phyloP scores from a whole-genome alignment of 805 yeast genomes.

The Metschnikowia similis region DNA sequence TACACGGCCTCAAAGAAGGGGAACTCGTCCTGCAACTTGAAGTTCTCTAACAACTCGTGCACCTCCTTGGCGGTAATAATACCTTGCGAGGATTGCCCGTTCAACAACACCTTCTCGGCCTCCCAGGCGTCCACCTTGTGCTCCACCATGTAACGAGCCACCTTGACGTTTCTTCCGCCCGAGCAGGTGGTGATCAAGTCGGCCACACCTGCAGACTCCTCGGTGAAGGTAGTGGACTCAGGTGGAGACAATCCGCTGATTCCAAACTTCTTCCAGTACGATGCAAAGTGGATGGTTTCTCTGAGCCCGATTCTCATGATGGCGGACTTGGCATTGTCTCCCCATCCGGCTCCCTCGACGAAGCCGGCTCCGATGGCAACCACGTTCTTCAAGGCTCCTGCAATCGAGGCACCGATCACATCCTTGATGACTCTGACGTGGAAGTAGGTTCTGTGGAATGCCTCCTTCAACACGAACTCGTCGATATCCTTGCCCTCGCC shows the following conservation, averaged over 20 bases:
- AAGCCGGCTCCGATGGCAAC: slow-evolving; percentile 46
- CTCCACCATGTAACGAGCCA: slow-evolving; percentile 43
- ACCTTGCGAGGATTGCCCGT: slow-evolving; percentile 46
- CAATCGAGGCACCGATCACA: slow-evolving; percentile 44
- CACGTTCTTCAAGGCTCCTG: slow-evolving; percentile 45
- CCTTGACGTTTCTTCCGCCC: slow-evolving; percentile 46
- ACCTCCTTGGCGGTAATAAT: slow-evolving; percentile 45
- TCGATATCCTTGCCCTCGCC: slow-evolving; percentile 42
- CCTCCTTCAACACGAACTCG: slow-evolving; percentile 35
- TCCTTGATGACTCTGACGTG: slow-evolving; percentile 43
- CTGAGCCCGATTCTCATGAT: slow-evolving; percentile 44
- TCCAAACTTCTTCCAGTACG: slow-evolving; percentile 20
- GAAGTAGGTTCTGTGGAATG: slow-evolving; percentile 45
- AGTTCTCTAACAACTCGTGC: slow-evolving; percentile 40
- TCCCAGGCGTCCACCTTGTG: slow-evolving; percentile 38
- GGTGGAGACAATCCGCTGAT: slow-evolving; percentile 28
- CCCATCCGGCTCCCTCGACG: slow-evolving; percentile 47
- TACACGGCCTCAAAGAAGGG: slow-evolving; percentile 46
- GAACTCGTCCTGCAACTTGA: slow-evolving; percentile 31
- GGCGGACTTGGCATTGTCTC: slow-evolving; percentile 47
- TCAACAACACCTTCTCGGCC: slow-evolving; percentile 41
- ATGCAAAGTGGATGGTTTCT: slow-evolving; percentile 41
- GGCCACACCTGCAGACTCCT: slow-evolving; percentile 45
- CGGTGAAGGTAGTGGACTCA: slow-evolving; percentile 39
- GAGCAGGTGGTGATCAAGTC: slow-evolving; percentile 46